Base-by-base conservation (phyloP, 2,329 filamentous ascomycete species). In the Didymella exigua region DNA sequence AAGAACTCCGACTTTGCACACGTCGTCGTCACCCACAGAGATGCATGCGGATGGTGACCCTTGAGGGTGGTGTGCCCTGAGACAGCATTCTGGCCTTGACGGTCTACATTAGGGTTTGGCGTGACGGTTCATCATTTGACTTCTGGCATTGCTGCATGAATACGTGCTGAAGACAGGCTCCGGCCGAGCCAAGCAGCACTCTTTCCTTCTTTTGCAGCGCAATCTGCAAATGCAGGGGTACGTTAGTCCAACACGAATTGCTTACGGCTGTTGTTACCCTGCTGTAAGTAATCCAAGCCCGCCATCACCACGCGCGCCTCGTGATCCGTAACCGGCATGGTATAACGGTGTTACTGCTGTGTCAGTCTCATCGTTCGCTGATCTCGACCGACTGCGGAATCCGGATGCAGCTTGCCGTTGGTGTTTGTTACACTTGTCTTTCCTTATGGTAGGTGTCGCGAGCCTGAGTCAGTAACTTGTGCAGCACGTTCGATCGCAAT, bases 391-490 rank as follows among this genome's bases (percentile, higher is more conserved):
- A 23, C 31, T 7, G 37, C 14, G 37, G 13, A 23, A 24, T 7
- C 30, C 14, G 37, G 50, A 18, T 23, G 24, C 40, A 44, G 33
- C 19, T 27, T 31, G 33, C 40, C 40, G 33, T 40, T 38, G 18
- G 11, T 43, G 18, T 11, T 5, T 30, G 36, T 42, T n/a, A 19
- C 42, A 42, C 9, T 33, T 7, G 43, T 21, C 8, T 6, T 27
- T 5, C 7, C n/a, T n/a, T n/a, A 5, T 14, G 40, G 51, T 29
- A 54, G 33, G 51, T 54, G 13, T 54, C 33, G 51, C 51, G 44
- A 54, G 45, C 19, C n/a, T 41, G 51, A 49, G 21, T 54, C 36
- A 38, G 19, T 38, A 7, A 0, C n/a, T 37, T 38, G 43, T 48
- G 43, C 37, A 29, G 5, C 14, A 43, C 16, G 34, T 37, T 37